Evolutionary conservation across 345 rosid genomes (phyloP), one percentile per base, ranked within the genome.

Genomic region (Populus euphratica): DNA sequence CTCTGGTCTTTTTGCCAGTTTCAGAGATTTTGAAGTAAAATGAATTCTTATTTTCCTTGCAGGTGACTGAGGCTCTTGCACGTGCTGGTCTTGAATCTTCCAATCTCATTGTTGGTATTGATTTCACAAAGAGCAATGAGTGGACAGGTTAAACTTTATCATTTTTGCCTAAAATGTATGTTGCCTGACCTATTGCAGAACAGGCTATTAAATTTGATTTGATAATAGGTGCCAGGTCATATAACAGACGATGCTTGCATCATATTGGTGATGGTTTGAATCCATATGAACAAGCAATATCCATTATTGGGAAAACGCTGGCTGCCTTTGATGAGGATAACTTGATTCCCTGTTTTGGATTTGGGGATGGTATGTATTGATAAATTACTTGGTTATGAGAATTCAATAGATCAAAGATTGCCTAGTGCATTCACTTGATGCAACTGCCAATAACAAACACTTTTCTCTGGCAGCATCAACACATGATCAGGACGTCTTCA

Each of bases 91-190:
- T 81, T 41, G 84, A 81, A 70, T 81, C 84, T 13, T 81, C 84
- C 21, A 81, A 81, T 77, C 84, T 81, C 52, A 81, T 81, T 69
- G 78, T 81, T 77, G 84, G 84, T 21, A 70, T 81, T 81, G 84
- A 81, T 74, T 81, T 81, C 78, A 81, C 84, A 6, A 81, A 81
- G 73, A 81, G 84, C 52, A 81, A 81, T 38, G 84, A 81, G 72
- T 81, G 84, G 84, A 81, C 84, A 63, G 81, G 84, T 81, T 68
- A 27, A 17, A 17, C 73, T 64, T 79, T 79, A 64, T 77, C 29
- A 83, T 70, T 67, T 27, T 33, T 85, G 52, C 68, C 59, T 64
- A 47, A 52, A 59, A 74, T 82, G 44, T 72, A 36, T 76, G 27
- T 70, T 78, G 50, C 17, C n/a, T 56, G 38, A 44, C 66, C 50